Evolutionary conservation across 2,329 filamentous ascomycete genomes (phyloP), one percentile per base, ranked within the genome.

Genomic region (Pseudocercospora fijiensis): DNA sequence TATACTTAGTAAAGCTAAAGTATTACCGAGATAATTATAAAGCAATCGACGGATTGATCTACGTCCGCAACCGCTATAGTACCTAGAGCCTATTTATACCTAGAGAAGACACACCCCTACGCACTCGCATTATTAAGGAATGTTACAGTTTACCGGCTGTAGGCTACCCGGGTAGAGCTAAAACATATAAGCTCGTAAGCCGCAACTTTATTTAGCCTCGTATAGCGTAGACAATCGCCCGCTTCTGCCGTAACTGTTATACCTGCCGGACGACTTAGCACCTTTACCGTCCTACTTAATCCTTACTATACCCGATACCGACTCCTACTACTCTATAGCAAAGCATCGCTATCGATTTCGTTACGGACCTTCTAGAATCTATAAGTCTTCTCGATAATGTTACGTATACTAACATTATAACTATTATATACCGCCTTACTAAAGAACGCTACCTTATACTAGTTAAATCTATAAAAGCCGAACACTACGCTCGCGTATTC

Each of bases 301-400:
- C 3, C 4, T 20, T 58, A 4, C 30, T 58, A 24, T 26, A 37
- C 10, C 30, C 22, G 6, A 4, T 58, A 41, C 13, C 16, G 2
- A 26, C 18, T 4, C n/a, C n/a, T 4, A 6, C 4, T 58, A 41
- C 7, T 20, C 56, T 45, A 43, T 58, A 58, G 33, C 7, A 18
- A n/a, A 37, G 30, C 20, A 58, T 58, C 18, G 18, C 56, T 41
- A 45, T 58, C 20, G 33, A 58, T 24, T 58, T 58, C 20, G 20
- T 58, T 3, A 30, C 43, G 10, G 30, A 43, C 9, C 56, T 58
- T 6, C 30, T 43, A 43, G 10, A 20, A 41, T 20, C 16, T 43
- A 43, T 9, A 24, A 58, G 56, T 28, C n/a, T n/a, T n/a, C n/a
- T n/a, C n/a, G n/a, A n/a, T n/a, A n/a, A n/a, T n/a, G n/a, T 24